phyloP scores from a whole-genome alignment of 176 grass and related monocot species.

The Cenchrus americanus region DNA sequence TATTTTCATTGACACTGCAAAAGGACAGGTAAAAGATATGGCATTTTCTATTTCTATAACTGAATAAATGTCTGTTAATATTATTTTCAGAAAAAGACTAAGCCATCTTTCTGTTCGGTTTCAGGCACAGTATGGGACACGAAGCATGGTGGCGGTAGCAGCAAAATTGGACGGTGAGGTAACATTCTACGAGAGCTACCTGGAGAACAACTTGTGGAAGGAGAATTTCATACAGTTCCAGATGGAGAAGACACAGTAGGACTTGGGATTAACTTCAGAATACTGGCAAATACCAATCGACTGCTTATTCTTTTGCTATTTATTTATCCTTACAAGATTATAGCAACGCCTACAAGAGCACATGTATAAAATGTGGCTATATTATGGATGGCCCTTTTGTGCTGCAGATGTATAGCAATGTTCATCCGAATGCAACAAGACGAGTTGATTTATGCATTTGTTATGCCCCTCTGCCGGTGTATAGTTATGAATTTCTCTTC shows the following conservation, averaged over 20 bases:
- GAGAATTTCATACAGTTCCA: conserved; percentile 57
- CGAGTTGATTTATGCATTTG: not conserved
- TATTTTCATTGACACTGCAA: conserved; percentile 69
- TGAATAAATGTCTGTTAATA: not conserved
- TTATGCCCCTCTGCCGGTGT: not conserved
- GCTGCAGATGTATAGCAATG: conserved; percentile 7
- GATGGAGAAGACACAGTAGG: conserved; percentile 45
- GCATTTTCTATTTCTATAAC: not conserved
- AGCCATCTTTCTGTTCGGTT: not conserved
- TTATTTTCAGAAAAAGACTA: not conserved
- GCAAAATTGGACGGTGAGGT: conserved; percentile 53
- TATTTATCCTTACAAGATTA: not conserved
- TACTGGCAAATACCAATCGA: not conserved
- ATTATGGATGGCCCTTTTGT: not conserved
- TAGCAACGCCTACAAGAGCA: not conserved
- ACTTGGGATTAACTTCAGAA: conserved; percentile 19
- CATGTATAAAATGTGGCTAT: not conserved
- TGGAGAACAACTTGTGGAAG: conserved; percentile 61
- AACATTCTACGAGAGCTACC: conserved; percentile 73
- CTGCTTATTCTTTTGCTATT: not conserved
- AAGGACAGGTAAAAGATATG: conserved; percentile 48
- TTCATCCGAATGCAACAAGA: not conserved
- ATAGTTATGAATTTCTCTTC: not conserved
- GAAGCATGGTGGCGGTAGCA: conserved; percentile 73
- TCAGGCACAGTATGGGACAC: conserved; percentile 78